These are phyloP conservation scores for Sanghuangporus baumii DNA, from an alignment of 1,284 basidiomycete genomes.

Conservation along the genomic window DNA sequence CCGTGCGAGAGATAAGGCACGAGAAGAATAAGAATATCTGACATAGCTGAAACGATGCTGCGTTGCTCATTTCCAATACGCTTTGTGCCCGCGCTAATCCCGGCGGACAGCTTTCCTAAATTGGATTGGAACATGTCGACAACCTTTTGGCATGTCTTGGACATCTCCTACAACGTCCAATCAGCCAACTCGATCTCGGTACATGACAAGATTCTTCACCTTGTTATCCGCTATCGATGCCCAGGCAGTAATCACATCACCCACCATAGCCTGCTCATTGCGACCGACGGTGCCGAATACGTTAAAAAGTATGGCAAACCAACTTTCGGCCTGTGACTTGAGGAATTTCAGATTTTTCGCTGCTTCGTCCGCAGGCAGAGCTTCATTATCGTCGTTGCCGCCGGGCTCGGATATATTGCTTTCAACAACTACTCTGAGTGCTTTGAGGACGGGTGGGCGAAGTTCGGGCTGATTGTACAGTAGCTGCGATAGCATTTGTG, in stretches of 20 bases:
- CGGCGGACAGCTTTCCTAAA: conserved; percentile 37
- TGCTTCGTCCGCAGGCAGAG: conserved; percentile 47
- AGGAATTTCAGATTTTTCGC: conserved; percentile 70
- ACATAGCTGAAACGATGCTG: conserved; percentile 70
- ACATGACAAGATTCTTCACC: conserved; percentile 32
- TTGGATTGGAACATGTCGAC: conserved; percentile 73
- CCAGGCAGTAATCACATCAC: conserved; percentile 88
- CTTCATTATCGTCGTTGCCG: conserved; percentile 20
- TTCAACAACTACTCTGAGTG: conserved; percentile 77
- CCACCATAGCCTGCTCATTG: conserved; percentile 79
- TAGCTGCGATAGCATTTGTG: conserved; percentile 86
- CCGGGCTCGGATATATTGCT: conserved; percentile 40
- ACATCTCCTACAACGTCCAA: conserved; percentile 51
- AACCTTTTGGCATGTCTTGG: conserved; percentile 79
- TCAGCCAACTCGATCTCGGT: conserved; percentile 6
- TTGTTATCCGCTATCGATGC: conserved; percentile 71
- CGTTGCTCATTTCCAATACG: conserved; percentile 32
- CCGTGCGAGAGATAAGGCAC: conserved; percentile 67
- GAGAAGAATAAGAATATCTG: conserved; percentile 86
- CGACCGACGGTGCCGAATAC: conserved; percentile 84
- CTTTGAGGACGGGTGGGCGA: conserved; percentile 77
- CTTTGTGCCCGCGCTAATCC: conserved; percentile 27
- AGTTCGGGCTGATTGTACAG: conserved; percentile 86
- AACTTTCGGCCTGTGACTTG: conserved; percentile 79
- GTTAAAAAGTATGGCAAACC: conserved; percentile 94